Conservation (phyloP, 495 filamentous ascomycete genomes). For the Talaromyces wortmannii region DNA sequence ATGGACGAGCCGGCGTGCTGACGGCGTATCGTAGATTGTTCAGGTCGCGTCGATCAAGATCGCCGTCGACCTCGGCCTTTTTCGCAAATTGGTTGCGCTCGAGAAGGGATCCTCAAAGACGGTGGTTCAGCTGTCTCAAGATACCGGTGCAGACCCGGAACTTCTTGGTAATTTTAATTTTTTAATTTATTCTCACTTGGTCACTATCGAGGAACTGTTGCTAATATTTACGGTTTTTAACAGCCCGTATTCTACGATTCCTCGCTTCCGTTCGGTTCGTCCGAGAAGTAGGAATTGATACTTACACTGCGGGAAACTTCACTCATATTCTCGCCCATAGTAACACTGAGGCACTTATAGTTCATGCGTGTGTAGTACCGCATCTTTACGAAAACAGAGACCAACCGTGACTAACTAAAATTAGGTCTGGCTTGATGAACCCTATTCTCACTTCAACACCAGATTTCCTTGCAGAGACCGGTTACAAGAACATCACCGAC, state of each 20-base stretch:
- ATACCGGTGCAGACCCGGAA: slow-evolving; percentile 17
- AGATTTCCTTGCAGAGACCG: slow-evolving; percentile 27
- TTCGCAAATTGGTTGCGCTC: slow-evolving; percentile 15
- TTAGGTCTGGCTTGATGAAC: slow-evolving; percentile 26
- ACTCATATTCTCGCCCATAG: slow-evolving; percentile 22
- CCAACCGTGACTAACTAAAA: background rate
- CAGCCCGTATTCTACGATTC: slow-evolving; percentile 39
- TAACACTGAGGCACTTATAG: background rate
- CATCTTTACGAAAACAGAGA: background rate
- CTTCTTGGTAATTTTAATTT: slow-evolving; percentile 17
- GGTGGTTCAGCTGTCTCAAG: slow-evolving; percentile 20
- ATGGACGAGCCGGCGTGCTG: background rate
- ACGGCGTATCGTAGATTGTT: slow-evolving; percentile 9
- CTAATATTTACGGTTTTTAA: background rate
- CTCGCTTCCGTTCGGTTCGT: slow-evolving; percentile 30
- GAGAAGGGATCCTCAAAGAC: slow-evolving; percentile 15
- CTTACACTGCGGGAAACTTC: slow-evolving; percentile 22
- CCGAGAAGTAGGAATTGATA: slow-evolving; percentile 23
- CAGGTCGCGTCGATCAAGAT: slow-evolving; percentile 16
- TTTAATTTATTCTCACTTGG: background rate
- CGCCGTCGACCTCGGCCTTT: slow-evolving; percentile 26
- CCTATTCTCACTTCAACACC: slow-evolving; percentile 23
- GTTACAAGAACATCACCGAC: slow-evolving; percentile 31
- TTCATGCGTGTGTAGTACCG: background rate
- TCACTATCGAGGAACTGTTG: background rate